Evolutionary conservation across 768 basidiomycete genomes (phyloP).

Genomic region (Cubamyces lactineus): DNA sequence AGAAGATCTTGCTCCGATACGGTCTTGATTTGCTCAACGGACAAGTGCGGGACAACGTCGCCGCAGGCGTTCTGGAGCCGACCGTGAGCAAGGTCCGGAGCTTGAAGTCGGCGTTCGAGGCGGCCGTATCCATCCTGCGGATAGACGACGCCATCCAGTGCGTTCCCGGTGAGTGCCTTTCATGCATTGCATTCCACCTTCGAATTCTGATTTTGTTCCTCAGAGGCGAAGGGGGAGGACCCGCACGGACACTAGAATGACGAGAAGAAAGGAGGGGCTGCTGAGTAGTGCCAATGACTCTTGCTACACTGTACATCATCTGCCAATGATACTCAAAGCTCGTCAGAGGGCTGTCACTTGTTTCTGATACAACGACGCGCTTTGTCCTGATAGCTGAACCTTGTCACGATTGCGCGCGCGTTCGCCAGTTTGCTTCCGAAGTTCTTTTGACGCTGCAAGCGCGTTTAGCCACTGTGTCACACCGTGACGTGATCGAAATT

Average conservation of each 20-base stretch:
- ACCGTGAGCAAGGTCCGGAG: constrained; percentile 97
- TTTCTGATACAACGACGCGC: not conserved
- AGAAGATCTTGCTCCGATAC: constrained; percentile 87
- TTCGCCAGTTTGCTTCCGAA: not conserved
- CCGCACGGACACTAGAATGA: constrained; percentile 68
- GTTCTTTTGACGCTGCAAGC: not conserved
- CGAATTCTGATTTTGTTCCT: constrained; percentile 6
- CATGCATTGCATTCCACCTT: not conserved
- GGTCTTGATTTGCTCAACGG: constrained; percentile 95
- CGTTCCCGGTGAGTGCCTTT: constrained; percentile 66
- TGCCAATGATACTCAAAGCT: constrained; percentile 16
- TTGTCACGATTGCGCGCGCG: not conserved
- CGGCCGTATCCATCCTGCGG: constrained; percentile 90
- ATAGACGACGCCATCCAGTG: constrained; percentile 97
- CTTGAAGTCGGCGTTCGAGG: constrained; percentile 95
- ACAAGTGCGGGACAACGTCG: constrained; percentile 92
- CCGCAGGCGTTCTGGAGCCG: constrained; percentile 92
- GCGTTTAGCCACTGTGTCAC: constrained; percentile 12
- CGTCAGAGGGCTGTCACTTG: not conserved
- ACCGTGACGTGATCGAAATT: constrained; percentile 2
- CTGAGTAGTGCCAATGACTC: constrained; percentile 6
- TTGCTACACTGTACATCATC: constrained; percentile 25
- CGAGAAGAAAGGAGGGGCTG: constrained; percentile 13
- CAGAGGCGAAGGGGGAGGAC: constrained; percentile 78
- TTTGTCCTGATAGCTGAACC: not conserved